Evolutionary conservation across 306 rosid genomes (phyloP), one percentile per base, ranked within the genome.

Genomic region (Sphenostylis stenocarpa): DNA sequence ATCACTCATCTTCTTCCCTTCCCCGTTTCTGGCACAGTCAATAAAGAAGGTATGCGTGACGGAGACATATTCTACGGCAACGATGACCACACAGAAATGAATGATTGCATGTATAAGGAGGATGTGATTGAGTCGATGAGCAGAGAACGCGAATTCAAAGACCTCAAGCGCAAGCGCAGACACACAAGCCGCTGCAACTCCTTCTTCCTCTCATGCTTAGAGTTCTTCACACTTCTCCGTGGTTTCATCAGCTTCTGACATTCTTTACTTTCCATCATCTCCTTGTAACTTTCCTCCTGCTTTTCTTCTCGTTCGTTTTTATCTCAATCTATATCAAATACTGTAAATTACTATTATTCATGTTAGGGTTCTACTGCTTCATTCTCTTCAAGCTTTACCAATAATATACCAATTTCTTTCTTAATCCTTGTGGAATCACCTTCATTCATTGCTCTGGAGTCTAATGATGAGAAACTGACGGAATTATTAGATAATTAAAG

Each of bases 81-180:
- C 29, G 74, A 82, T 10, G 88, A 90, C 20, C 38, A 36, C 34
- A 44, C 36, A 11, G 88, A 77, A 34, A 70, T 73, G 11, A 21
- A 48, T 0, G 81, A 72, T 28, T 51, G 12, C 17, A 39, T 39
- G 48, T 76, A 73, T 43, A 84, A 64, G 34, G 83, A 81, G 48
- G 90, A 86, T 55, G 78, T 67, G 0, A 12, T 77, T 7, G 86
- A 86, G 53, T 9, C 47, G 65, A 58, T 82, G 79, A 83, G 73
- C 67, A 87, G 63, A 55, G 80, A 67, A 16, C 23, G 14, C 7
- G 68, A 58, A 6, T 29, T 36, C 63, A 66, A 71, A 67, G 58
- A 11, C 31, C 7, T 52, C 4, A 76, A 53, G 67, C 77, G 2
- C 4, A 76, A 53, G 67, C 77, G 2, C 63, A 73, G 15, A 57